phyloP scores from a whole-genome alignment of 257 asterid species.

The Solanum chiquidenum region DNA sequence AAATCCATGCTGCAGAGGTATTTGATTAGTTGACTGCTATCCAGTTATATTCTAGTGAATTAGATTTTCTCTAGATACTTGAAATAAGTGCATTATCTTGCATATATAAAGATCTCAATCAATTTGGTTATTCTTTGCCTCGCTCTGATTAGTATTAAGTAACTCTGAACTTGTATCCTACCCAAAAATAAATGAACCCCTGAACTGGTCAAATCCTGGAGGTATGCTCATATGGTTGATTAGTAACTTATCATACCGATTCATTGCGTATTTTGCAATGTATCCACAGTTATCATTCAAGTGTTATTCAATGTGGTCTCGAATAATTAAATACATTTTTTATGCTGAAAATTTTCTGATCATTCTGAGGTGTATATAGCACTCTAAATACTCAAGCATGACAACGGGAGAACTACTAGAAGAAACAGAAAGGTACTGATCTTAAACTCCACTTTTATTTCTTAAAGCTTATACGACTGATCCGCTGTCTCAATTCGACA shows the following conservation, averaged over 20 bases:
- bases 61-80: neutral
- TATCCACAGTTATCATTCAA: too few relatives aligned
- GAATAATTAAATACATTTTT: neutral
- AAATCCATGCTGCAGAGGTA: neutral
- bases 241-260: neutral
- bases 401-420: neutral
- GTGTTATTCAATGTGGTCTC: neutral
- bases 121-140: neutral
- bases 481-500: neutral
- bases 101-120: neutral
- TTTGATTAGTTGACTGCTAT: neutral
- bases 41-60: neutral
- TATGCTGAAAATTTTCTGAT: neutral
- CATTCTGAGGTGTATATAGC: neutral
- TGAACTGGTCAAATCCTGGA: neutral
- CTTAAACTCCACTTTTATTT: neutral
- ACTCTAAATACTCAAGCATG: neutral
- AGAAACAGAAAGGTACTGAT: neutral
- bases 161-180: neutral
- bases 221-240: neutral
- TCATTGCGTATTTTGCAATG: neutral
- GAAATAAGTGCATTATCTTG: neutral
- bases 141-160: neutral
- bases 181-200: neutral
- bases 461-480: neutral